Evolutionary conservation across 2,329 filamentous ascomycete genomes (phyloP).

Genomic region (Lachnellula hyalina): DNA sequence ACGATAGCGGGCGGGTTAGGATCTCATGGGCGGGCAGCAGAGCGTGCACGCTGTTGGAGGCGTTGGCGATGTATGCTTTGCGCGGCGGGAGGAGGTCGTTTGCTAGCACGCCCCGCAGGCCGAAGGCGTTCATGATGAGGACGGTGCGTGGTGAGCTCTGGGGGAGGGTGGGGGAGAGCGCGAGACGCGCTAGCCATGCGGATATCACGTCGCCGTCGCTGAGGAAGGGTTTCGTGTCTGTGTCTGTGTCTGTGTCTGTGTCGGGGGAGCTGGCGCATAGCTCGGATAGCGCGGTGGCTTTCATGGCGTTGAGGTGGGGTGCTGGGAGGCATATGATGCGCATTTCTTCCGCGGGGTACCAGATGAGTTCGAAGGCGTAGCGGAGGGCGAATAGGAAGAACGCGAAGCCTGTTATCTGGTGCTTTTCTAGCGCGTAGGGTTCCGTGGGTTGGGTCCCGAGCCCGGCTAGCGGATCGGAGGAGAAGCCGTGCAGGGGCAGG

Average conservation of each 20-base stretch:
- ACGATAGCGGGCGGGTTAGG: conserved; percentile 25
- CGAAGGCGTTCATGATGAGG: conserved; percentile 37
- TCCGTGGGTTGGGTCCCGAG: conserved; percentile 27
- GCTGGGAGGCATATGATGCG: conserved; percentile 38
- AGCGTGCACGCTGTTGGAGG: conserved; percentile 26
- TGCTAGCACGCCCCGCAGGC: conserved; percentile 32
- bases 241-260: neutral
- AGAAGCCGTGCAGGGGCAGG: conserved; percentile 16
- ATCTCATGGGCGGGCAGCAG: conserved; percentile 24
- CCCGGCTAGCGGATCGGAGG: conserved; percentile 33
- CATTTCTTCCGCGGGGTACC: conserved; percentile 30
- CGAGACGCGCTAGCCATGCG: conserved; percentile 36
- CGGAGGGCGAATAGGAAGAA: conserved; percentile 32
- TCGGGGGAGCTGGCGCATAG: conserved; percentile 4
- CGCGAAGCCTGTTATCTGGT: conserved; percentile 25
- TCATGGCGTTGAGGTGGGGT: conserved; percentile 29
- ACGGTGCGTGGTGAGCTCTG: conserved; percentile 28
- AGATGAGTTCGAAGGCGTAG: conserved; percentile 33
- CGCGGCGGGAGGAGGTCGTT: conserved; percentile 27
- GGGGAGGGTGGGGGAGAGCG: conserved; percentile 21
- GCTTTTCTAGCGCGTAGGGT: conserved; percentile 23
- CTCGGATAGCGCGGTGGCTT: conserved; percentile 30
- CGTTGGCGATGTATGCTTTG: conserved; percentile 25
- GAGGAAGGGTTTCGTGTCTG: conserved; percentile 32
- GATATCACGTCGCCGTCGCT: conserved; percentile 43